Percentiles rank a stretch among this genome's conserved stretches.
Conservation (phyloP, 1,284 basidiomycete species). For the Boletus semigastroideus region DNA sequence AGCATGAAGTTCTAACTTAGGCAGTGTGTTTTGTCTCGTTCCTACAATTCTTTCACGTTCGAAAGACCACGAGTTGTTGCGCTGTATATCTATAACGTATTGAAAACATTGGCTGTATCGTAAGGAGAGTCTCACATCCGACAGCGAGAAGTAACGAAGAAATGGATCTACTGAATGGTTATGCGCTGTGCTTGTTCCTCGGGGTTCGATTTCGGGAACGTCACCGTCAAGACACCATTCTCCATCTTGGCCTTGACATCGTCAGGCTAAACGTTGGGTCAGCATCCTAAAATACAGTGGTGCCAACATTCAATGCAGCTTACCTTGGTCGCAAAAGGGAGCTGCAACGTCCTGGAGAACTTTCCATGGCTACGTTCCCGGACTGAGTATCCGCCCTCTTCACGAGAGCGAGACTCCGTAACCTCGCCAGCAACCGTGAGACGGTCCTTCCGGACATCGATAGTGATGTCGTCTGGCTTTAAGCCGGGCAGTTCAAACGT, state of each 20-base stretch:
- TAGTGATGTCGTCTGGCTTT: conserved; percentile 39
- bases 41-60: neutral
- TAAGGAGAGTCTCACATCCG: neutral
- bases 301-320: neutral
- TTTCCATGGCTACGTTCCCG: conserved; percentile 38
- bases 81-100: neutral
- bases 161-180: neutral
- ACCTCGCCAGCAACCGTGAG: conserved; percentile 39
- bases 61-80: neutral
- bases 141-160: neutral
- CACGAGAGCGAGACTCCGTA: conserved; percentile 21
- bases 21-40: neutral
- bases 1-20: neutral
- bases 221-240: neutral
- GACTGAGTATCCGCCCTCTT: conserved; percentile 33
- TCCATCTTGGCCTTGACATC: conserved; percentile 4
- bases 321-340: conserved; percentile 36
- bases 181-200: conserved; percentile 4
- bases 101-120: neutral
- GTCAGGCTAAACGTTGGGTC: conserved; percentile 3
- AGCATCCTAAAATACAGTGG: neutral
- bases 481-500: conserved; percentile 41
- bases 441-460: conserved; percentile 38
- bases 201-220: conserved; percentile 20
- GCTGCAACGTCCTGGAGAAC: conserved; percentile 19